A percentile compares a stretch with the other conserved stretches of the same genome.
These are phyloP conservation scores for Ceratobasidium sp. DNA, from an alignment of 1,284 basidiomycete genomes.

Conservation along the genomic window DNA sequence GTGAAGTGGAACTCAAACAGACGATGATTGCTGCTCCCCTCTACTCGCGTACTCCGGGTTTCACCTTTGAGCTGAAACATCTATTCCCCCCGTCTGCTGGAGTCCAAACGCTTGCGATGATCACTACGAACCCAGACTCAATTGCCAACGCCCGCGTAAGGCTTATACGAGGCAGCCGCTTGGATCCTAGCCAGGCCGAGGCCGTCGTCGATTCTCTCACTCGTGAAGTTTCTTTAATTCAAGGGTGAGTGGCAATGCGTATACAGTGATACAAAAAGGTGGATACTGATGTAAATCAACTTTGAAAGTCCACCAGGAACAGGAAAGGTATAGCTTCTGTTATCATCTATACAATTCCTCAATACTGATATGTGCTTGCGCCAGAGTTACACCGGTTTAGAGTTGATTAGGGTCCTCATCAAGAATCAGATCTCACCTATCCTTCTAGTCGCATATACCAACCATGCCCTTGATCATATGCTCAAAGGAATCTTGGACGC, in stretches of 20 bases:
- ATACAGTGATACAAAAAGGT: not conserved
- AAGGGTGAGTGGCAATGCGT: conserved; percentile 69
- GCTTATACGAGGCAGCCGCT: conserved; percentile 64
- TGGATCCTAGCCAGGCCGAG: conserved; percentile 77
- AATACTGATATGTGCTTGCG: not conserved
- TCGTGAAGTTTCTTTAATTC: conserved; percentile 73
- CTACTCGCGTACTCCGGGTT: conserved; percentile 66
- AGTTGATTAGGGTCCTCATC: conserved; percentile 74
- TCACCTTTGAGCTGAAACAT: conserved; percentile 66
- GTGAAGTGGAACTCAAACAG: conserved; percentile 54
- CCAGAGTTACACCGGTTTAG: conserved; percentile 75
- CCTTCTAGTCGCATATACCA: conserved; percentile 79
- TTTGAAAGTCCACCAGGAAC: conserved; percentile 77
- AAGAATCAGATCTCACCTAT: conserved; percentile 68
- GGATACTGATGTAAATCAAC: conserved; percentile 13
- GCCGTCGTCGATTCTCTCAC: conserved; percentile 73
- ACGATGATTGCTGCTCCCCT: conserved; percentile 64
- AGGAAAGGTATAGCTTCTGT: conserved; percentile 73
- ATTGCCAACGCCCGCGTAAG: conserved; percentile 61
- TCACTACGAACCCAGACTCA: conserved; percentile 59
- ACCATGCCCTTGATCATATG: conserved; percentile 82
- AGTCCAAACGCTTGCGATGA: conserved; percentile 56
- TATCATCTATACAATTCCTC: not conserved
- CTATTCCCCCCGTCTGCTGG: conserved; percentile 56
- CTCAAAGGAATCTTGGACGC: conserved; percentile 72